Evolutionary conservation across 169 alveolate genomes (phyloP).

Genomic region (Plasmodium malariae): DNA sequence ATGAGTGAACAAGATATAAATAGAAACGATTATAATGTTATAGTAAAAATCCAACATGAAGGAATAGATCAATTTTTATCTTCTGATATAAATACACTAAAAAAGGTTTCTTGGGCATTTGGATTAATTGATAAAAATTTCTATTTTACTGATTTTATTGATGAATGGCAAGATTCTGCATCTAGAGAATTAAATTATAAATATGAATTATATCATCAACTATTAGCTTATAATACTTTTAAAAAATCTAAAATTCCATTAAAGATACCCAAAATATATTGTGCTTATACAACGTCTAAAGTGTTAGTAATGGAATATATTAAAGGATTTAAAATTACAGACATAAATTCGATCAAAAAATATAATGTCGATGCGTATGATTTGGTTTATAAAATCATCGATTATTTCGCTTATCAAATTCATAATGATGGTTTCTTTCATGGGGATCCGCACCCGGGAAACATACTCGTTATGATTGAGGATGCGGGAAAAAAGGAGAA

Average conservation of each 20-base stretch:
- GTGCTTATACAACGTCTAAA: slow-evolving; percentile 84
- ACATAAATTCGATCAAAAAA: slow-evolving; percentile 79
- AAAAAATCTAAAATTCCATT: slow-evolving; percentile 86
- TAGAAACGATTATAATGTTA: slow-evolving; percentile 82
- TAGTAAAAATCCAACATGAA: slow-evolving; percentile 88
- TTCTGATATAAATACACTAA: slow-evolving; percentile 85
- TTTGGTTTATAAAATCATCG: slow-evolving; percentile 81
- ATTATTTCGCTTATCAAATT: slow-evolving; percentile 84
- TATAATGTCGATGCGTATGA: slow-evolving; percentile 77
- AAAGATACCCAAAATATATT: slow-evolving; percentile 86
- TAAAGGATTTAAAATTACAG: slow-evolving; percentile 92
- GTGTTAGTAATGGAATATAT: slow-evolving; percentile 93
- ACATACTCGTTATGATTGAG: slow-evolving; percentile 84
- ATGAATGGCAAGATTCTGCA: slow-evolving; percentile 92
- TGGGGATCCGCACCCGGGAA: slow-evolving; percentile 96
- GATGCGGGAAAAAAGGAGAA: slow-evolving; percentile 4
- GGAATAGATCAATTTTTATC: slow-evolving; percentile 84
- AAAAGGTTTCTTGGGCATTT: slow-evolving; percentile 87
- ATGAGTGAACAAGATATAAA: neutral
- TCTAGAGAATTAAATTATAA: slow-evolving; percentile 90
- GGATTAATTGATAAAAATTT: slow-evolving; percentile 80
- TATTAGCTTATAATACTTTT: slow-evolving; percentile 85
- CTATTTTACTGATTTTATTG: slow-evolving; percentile 86
- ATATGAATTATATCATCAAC: slow-evolving; percentile 86
- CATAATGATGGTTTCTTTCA: slow-evolving; percentile 89